These are phyloP conservation scores for Scutellaria baicalensis DNA, from an alignment of 257 asterid species.

Conservation along the genomic window DNA sequence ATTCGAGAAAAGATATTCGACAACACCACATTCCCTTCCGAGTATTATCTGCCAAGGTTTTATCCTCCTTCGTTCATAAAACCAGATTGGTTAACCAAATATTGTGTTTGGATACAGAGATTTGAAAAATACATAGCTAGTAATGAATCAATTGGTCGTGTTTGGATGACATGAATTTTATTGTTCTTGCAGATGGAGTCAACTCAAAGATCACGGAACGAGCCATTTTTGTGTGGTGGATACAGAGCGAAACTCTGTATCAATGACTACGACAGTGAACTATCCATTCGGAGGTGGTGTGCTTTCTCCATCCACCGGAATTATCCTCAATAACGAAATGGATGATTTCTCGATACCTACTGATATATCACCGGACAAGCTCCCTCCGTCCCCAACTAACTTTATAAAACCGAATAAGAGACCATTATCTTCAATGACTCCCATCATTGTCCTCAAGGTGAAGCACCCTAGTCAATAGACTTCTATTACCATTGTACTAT, in stretches of 20 bases:
- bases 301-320: conserved; percentile 80
- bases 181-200: conserved; percentile 55
- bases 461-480: not conserved
- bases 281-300: conserved; percentile 69
- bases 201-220: conserved; percentile 76
- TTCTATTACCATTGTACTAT: no score
- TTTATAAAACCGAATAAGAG: conserved; percentile 77
- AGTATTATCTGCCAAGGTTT: conserved; percentile 69
- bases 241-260: conserved; percentile 70
- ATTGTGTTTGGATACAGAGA: no score
- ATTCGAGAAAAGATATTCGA: conserved; percentile 53
- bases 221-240: conserved; percentile 87
- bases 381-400: conserved; percentile 91
- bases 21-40: conserved; percentile 90
- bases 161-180: not conserved
- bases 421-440: conserved; percentile 89
- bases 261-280: conserved; percentile 79
- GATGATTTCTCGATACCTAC: conserved; percentile 82
- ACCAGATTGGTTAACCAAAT: no score
- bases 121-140: no score
- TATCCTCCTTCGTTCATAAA: no score
- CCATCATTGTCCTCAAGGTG: conserved; percentile 84
- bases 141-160: not conserved
- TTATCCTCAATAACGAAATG: conserved; percentile 85
- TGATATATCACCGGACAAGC: conserved; percentile 43